phyloP scores from a whole-genome alignment of 306 rosid species.

The Boehmeria nivea region DNA sequence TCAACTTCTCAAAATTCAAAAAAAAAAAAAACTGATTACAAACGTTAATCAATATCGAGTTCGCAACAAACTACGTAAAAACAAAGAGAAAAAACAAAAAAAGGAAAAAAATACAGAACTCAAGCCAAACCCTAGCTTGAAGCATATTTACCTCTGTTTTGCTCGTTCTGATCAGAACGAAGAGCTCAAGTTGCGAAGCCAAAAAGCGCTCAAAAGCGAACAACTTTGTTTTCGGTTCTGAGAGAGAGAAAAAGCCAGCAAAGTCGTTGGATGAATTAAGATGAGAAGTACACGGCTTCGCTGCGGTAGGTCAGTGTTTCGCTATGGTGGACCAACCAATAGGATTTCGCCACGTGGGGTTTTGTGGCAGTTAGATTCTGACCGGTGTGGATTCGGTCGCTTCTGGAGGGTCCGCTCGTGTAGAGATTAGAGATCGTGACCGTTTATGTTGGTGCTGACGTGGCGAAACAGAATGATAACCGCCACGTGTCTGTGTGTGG shows the following conservation, averaged over 20 bases:
- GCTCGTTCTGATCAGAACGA: conserved; percentile 13
- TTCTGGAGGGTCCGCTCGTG: too few species aligned
- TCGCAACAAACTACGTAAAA: background rate
- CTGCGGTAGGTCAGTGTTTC: background rate
- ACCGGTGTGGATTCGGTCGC: too few species aligned
- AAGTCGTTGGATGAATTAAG: conserved; percentile 6
- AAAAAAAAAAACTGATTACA: too few species aligned
- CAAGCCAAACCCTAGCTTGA: background rate
- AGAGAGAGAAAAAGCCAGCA: conserved; percentile 10
- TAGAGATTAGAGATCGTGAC: too few species aligned
- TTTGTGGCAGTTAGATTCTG: background rate
- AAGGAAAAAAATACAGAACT: background rate
- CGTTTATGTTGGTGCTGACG: too few species aligned
- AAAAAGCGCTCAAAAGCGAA: background rate
- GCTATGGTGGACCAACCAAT: background rate
- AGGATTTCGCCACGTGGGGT: background rate
- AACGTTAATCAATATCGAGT: background rate
- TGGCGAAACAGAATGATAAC: too few species aligned
- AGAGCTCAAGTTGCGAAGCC: background rate
- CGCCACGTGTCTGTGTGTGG: too few species aligned
- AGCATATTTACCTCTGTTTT: background rate
- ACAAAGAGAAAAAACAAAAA: background rate
- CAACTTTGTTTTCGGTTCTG: background rate
- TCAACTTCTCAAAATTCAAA: background rate
- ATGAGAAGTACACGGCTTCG: conserved; percentile 1